These are phyloP conservation scores for Solanum arcanum DNA, from an alignment of 257 asterid genomes.

Conservation along the genomic window DNA sequence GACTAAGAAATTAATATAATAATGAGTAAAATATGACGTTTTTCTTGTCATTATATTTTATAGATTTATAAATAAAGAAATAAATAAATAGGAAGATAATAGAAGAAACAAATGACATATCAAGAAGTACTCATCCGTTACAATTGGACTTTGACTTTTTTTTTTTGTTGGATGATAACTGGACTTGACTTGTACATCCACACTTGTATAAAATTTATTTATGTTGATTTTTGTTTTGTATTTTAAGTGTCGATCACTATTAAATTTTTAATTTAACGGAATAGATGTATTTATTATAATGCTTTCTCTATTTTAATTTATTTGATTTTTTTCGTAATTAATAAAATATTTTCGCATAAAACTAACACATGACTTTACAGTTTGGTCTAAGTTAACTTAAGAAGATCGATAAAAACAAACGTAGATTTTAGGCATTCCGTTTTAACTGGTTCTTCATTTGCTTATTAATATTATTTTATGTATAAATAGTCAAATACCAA, in stretches of 20 bases:
- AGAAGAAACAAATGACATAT: neutral
- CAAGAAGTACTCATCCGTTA: neutral
- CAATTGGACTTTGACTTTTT: neutral
- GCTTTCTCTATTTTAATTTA: too few species aligned
- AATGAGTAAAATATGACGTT: neutral
- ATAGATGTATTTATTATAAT: neutral
- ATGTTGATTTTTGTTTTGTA: neutral
- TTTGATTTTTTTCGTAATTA: too few species aligned
- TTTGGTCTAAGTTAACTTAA: neutral
- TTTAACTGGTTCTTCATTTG: conserved; percentile 6
- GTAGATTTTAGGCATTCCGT: neutral
- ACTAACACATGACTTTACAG: too few species aligned
- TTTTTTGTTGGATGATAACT: neutral
- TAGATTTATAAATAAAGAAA: too few species aligned
- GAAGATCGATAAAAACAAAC: neutral
- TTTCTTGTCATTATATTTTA: neutral
- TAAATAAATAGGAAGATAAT: neutral
- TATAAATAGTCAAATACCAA: neutral
- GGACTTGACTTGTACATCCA: neutral
- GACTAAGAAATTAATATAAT: neutral
- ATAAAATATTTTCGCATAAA: too few species aligned
- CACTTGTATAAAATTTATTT: neutral
- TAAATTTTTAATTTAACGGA: neutral
- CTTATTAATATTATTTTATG: neutral
- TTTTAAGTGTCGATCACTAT: neutral